These are phyloP conservation scores for Licmophora abbreviata DNA, from an alignment of 108 stramenopile species.

Conservation along the genomic window DNA sequence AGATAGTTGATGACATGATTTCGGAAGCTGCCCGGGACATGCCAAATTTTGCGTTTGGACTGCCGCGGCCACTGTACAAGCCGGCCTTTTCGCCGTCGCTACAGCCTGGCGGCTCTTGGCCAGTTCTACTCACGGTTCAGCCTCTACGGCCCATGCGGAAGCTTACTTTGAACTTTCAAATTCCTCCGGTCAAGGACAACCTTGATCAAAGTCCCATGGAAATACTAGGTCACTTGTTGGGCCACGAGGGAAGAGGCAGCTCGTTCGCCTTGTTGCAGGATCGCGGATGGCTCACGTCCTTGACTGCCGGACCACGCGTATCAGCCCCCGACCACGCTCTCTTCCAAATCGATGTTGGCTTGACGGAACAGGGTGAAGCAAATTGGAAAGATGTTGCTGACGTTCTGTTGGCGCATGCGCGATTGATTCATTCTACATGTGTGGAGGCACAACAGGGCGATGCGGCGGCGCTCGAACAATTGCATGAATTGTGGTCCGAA, in stretches of 20 bases:
- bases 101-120: conserved; percentile 44
- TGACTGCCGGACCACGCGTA: conserved; percentile 53
- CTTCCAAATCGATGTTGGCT: conserved; percentile 51
- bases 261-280: conserved; percentile 67
- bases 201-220: conserved; percentile 50
- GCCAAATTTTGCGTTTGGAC: conserved; percentile 32
- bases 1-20: conserved; percentile 39
- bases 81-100: conserved; percentile 45
- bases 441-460: conserved; percentile 16
- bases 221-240: conserved; percentile 60
- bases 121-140: conserved; percentile 52
- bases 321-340: conserved; percentile 54
- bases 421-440: conserved; percentile 36
- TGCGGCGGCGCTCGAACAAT: neutral
- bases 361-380: conserved; percentile 73
- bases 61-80: conserved; percentile 25
- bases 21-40: conserved; percentile 54
- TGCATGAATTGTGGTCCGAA: conserved; percentile 52
- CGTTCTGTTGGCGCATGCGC: conserved; percentile 55
- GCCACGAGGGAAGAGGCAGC: conserved; percentile 72
- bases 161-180: conserved; percentile 53
- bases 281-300: conserved; percentile 39
- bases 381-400: conserved; percentile 58
- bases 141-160: conserved; percentile 60
- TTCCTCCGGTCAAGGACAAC: conserved; percentile 38